These are phyloP conservation scores for Phytophthora litchii DNA, from an alignment of 352 stramenopile species.

Conservation along the genomic window DNA sequence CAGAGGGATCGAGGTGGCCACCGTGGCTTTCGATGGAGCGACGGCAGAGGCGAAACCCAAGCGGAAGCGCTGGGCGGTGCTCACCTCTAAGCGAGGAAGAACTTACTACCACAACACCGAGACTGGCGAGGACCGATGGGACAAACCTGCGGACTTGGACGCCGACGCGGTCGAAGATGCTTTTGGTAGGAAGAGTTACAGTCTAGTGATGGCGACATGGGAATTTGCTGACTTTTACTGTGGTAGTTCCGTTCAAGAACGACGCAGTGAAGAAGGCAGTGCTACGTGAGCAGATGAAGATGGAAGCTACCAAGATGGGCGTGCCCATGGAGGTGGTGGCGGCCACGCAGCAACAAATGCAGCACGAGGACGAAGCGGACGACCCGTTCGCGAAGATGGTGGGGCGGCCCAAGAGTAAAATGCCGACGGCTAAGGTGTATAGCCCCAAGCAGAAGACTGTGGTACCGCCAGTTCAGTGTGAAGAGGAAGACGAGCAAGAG, in stretches of 20 bases:
- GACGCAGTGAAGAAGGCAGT: constrained; percentile 83
- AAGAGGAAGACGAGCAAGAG: constrained; percentile 14
- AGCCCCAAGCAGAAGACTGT: constrained; percentile 9
- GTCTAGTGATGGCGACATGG: too few species aligned
- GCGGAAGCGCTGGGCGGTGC: constrained; percentile 65
- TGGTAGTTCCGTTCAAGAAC: constrained; percentile 81
- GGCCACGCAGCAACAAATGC: constrained; percentile 44
- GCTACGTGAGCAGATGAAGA: constrained; percentile 74
- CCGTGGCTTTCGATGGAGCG: constrained; percentile 43
- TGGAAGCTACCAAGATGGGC: constrained; percentile 72
- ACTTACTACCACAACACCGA: constrained; percentile 88
- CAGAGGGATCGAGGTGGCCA: constrained; percentile 33
- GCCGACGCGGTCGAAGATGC: constrained; percentile 60
- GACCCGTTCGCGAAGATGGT: constrained; percentile 41
- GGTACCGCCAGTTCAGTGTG: neutral
- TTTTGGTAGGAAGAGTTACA: constrained; percentile 51
- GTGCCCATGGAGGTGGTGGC: constrained; percentile 66
- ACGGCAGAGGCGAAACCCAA: constrained; percentile 27
- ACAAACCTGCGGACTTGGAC: constrained; percentile 69
- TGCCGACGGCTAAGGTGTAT: neutral
- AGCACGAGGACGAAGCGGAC: constrained; percentile 38
- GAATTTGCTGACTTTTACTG: constrained; percentile 9
- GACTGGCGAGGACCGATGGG: constrained; percentile 81
- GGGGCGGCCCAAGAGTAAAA: constrained; percentile 3
- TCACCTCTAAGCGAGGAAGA: constrained; percentile 66